phyloP scores from a whole-genome alignment of 495 filamentous ascomycete species.

The Cercophora sp. region DNA sequence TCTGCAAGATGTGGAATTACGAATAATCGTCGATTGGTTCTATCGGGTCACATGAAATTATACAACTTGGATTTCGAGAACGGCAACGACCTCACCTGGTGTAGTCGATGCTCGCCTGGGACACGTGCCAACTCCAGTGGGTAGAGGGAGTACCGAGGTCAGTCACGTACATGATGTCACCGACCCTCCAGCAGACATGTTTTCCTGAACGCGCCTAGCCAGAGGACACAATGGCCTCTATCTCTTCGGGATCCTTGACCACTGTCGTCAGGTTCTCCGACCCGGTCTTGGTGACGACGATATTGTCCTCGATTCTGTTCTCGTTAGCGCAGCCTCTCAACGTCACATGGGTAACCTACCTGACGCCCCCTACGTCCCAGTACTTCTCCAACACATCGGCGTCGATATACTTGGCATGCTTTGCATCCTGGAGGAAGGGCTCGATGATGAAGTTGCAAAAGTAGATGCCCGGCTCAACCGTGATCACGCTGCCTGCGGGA shows the following conservation, averaged over 20 bases:
- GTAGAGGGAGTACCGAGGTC: too few species aligned
- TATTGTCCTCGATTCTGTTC: slow-evolving; percentile 59
- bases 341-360: slow-evolving; percentile 25
- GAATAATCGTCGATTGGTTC: too few species aligned
- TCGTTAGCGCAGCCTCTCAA: slow-evolving; percentile 6
- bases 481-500: slow-evolving; percentile 75
- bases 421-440: slow-evolving; percentile 67
- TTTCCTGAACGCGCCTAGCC: background rate
- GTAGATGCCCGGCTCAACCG: slow-evolving; percentile 90
- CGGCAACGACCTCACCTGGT: too few species aligned
- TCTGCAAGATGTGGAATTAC: too few species aligned
- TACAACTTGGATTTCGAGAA: too few species aligned
- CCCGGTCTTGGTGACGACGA: slow-evolving; percentile 73
- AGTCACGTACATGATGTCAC: too few species aligned
- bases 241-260: slow-evolving; percentile 66
- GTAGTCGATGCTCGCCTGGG: too few species aligned
- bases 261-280: slow-evolving; percentile 76
- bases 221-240: slow-evolving; percentile 53
- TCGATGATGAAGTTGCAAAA: slow-evolving; percentile 93
- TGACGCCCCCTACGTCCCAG: slow-evolving; percentile 88
- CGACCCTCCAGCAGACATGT: too few species aligned
- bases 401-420: slow-evolving; percentile 70
- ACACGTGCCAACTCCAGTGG: too few species aligned
- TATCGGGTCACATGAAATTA: too few species aligned
- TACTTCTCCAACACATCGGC: slow-evolving; percentile 69